Conservation (phyloP, 2,329 filamentous ascomycete genomes). For the Didymella segeticola region DNA sequence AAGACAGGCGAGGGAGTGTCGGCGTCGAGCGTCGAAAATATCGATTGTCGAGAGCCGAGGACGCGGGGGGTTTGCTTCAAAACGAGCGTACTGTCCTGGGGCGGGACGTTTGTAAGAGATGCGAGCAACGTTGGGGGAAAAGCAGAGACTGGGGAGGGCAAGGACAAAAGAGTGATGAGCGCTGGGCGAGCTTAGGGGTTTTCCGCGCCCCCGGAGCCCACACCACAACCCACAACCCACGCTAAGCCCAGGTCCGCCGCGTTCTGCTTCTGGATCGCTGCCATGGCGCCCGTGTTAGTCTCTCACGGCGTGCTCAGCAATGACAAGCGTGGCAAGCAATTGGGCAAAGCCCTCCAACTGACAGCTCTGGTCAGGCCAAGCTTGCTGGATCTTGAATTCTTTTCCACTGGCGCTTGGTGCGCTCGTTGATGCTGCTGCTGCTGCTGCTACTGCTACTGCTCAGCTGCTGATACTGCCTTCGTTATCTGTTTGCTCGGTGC, state of each 20-base stretch:
- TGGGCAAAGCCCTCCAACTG: not conserved
- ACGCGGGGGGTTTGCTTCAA: conserved; percentile 26
- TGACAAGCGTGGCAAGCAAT: not conserved
- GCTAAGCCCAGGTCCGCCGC: conserved; percentile 6
- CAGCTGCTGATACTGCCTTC: not conserved
- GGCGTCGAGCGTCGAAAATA: no score
- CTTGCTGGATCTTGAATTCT: not conserved
- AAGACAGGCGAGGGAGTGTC: conserved; percentile 12
- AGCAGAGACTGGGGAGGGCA: conserved; percentile 7
- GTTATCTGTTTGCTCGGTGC: conserved; percentile 16
- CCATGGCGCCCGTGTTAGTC: no score
- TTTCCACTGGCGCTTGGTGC: not conserved
- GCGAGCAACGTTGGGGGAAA: conserved; percentile 15
- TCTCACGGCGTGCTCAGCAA: no score
- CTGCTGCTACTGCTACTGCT: not conserved
- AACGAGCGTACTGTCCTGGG: conserved; percentile 40
- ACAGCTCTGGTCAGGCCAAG: not conserved
- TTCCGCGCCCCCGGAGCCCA: conserved; percentile 11
- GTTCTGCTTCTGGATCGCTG: conserved; percentile 5
- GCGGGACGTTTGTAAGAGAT: conserved; percentile 12
- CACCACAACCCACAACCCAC: no score
- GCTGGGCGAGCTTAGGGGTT: conserved; percentile 10
- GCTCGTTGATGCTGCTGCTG: not conserved
- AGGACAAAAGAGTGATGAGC: conserved; percentile 5
- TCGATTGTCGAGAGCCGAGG: no score